Conservation (phyloP, 169 alveolate species). For the Plasmodium reichenowi region DNA sequence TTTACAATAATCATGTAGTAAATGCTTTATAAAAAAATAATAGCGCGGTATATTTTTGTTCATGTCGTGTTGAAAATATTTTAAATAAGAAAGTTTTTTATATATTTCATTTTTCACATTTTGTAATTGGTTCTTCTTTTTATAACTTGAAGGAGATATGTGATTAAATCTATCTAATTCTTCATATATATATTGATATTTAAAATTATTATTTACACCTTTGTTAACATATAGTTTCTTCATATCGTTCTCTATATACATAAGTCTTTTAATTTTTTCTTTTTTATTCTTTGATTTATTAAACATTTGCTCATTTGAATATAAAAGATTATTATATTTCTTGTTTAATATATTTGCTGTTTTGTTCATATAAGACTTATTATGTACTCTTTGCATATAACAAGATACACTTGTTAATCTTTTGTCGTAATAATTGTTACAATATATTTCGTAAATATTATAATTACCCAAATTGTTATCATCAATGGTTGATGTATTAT, state of each 20-base stretch:
- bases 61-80: slow-evolving; percentile 21
- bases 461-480: background rate
- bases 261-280: too few species aligned
- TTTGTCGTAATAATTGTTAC: background rate
- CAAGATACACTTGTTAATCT: background rate
- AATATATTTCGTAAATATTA: background rate
- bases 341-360: too few species aligned
- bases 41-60: slow-evolving; percentile 22
- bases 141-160: background rate
- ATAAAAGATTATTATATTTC: background rate
- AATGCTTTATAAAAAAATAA: slow-evolving; percentile 23
- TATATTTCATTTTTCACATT: slow-evolving; percentile 31
- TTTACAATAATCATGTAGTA: background rate
- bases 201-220: too few species aligned
- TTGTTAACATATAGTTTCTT: background rate
- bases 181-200: too few species aligned
- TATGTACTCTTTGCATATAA: background rate
- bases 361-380: background rate
- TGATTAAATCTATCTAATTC: background rate
- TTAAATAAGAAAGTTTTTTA: slow-evolving; percentile 35
- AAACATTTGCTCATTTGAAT: background rate
- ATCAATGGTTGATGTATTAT: background rate
- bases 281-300: background rate
- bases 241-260: background rate
- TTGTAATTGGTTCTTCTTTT: slow-evolving; percentile 1